Evolutionary conservation across 305 asterid genomes (phyloP).

Genomic region (Caryopteris hybrid): DNA sequence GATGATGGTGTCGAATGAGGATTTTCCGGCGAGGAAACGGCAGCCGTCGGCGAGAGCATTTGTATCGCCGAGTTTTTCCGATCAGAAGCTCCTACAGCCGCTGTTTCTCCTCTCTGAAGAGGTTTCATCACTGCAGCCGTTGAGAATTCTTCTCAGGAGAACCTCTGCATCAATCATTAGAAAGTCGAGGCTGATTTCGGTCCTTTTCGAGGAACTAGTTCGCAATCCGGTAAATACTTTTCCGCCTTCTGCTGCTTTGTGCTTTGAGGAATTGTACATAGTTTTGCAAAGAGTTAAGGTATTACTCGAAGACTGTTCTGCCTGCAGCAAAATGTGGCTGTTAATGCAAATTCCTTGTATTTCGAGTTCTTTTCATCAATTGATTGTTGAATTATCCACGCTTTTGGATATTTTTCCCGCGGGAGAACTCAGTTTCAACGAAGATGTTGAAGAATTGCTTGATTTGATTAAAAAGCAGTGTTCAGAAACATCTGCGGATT

Average conservation of each 20-base stretch:
- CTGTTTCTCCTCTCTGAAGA: conserved; percentile 54
- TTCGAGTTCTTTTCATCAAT: conserved; percentile 45
- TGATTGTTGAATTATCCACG: conserved; percentile 63
- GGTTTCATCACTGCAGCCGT: conserved; percentile 47
- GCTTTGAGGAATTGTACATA: conserved; percentile 78
- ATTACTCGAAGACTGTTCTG: conserved; percentile 48
- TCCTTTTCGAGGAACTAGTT: conserved; percentile 64
- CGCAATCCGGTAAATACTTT: conserved; percentile 29
- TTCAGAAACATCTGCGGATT: conserved; percentile 27
- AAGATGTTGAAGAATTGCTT: conserved; percentile 61
- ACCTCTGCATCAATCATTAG: conserved; percentile 51
- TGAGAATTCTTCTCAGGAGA: conserved; percentile 37
- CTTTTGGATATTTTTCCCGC: conserved; percentile 72
- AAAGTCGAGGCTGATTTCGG: conserved; percentile 49
- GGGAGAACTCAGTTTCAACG: conserved; percentile 45
- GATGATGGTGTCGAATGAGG: conserved; percentile 48
- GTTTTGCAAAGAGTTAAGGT: conserved; percentile 59
- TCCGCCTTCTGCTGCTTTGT: conserved; percentile 61
- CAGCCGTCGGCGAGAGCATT: conserved; percentile 60
- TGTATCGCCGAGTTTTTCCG: conserved; percentile 48
- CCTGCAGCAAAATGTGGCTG: conserved; percentile 75
- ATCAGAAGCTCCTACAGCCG: conserved; percentile 58
- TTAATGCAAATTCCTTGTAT: conserved; percentile 50
- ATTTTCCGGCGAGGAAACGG: conserved; percentile 60
- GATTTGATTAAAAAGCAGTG: conserved; percentile 66